Conservation (phyloP, 192 early-diverging fungal species). For the Entomortierella chlamydospora region DNA sequence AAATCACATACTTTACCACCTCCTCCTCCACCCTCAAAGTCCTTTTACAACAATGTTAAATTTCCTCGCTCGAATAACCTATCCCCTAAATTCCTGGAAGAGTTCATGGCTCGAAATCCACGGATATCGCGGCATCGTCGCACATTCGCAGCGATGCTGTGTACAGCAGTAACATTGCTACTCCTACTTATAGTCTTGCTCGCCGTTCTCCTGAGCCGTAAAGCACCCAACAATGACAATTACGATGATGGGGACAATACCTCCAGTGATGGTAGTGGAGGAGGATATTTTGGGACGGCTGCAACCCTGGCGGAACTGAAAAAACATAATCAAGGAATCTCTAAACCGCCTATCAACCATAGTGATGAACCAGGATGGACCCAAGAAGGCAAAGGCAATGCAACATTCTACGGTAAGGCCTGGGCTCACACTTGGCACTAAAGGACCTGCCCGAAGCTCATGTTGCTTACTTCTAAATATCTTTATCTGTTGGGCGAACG, state of each 20-base stretch:
- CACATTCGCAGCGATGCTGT: slow-evolving; percentile 22
- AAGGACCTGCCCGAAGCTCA: too few relatives aligned
- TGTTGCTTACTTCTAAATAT: slow-evolving; percentile 9
- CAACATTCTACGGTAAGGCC: slow-evolving; percentile 60
- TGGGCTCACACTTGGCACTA: neutral
- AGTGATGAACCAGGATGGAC: slow-evolving; percentile 36
- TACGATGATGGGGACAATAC: neutral
- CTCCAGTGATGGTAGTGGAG: neutral
- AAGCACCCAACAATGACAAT: neutral
- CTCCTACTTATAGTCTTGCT: slow-evolving; percentile 23
- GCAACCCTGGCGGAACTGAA: slow-evolving; percentile 18
- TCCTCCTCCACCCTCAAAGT: slow-evolving; percentile 28
- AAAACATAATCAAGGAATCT: slow-evolving; percentile 23
- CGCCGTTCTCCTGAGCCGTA: slow-evolving; percentile 18
- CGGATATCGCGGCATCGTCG: slow-evolving; percentile 35
- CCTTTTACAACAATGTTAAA: slow-evolving; percentile 22
- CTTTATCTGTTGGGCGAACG: neutral
- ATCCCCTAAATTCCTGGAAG: slow-evolving; percentile 29
- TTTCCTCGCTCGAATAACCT: neutral
- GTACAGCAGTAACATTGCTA: neutral
- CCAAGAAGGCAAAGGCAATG: slow-evolving; percentile 54
- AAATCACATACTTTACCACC: slow-evolving; percentile 18
- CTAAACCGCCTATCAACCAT: slow-evolving; percentile 28
- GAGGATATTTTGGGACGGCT: slow-evolving; percentile 4
- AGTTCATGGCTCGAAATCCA: slow-evolving; percentile 30